Evolutionary conservation across 805 yeast species (phyloP).

Genomic region (Komagataella mondaviorum): DNA sequence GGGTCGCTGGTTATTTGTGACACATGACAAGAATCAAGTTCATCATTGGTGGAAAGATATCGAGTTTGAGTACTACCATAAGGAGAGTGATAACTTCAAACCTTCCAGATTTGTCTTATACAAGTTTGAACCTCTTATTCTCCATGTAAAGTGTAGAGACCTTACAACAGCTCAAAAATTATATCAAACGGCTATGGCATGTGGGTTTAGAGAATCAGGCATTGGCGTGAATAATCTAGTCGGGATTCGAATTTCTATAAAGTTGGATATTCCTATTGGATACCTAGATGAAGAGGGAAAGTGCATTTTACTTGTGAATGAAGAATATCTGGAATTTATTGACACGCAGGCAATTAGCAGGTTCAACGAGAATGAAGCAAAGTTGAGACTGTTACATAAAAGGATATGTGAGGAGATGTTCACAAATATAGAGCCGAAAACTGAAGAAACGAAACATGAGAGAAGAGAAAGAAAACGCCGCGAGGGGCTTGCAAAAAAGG

Average conservation of each 20-base stretch:
- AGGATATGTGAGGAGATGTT: conserved; percentile 23
- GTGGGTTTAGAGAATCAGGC: conserved; percentile 83
- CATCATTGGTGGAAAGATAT: conserved; percentile 31
- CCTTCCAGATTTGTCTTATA: conserved; percentile 45
- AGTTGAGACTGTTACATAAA: conserved; percentile 32
- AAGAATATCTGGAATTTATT: conserved; percentile 34
- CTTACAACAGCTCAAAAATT: conserved; percentile 41
- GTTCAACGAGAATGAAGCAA: conserved; percentile 50
- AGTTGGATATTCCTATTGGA: conserved; percentile 70
- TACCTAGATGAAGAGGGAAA: conserved; percentile 20
- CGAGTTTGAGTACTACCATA: conserved; percentile 7
- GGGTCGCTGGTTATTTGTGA: conserved; percentile 73
- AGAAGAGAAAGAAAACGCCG: conserved; percentile 35
- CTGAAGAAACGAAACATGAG: conserved; percentile 41
- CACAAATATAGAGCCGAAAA: conserved; percentile 1
- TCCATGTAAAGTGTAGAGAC: conserved; percentile 72
- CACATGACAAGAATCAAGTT: conserved; percentile 44
- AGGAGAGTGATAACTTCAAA: background rate
- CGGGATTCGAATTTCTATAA: conserved; percentile 64
- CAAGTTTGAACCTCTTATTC: conserved; percentile 76
- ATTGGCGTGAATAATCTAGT: conserved; percentile 70
- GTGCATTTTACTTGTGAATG: conserved; percentile 28
- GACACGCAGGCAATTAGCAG: conserved; percentile 46
- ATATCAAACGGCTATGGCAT: conserved; percentile 61
- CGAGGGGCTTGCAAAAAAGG: conserved; percentile 33